phyloP scores from a whole-genome alignment of 495 filamentous ascomycete species.

The Trichocladium antarcticum region DNA sequence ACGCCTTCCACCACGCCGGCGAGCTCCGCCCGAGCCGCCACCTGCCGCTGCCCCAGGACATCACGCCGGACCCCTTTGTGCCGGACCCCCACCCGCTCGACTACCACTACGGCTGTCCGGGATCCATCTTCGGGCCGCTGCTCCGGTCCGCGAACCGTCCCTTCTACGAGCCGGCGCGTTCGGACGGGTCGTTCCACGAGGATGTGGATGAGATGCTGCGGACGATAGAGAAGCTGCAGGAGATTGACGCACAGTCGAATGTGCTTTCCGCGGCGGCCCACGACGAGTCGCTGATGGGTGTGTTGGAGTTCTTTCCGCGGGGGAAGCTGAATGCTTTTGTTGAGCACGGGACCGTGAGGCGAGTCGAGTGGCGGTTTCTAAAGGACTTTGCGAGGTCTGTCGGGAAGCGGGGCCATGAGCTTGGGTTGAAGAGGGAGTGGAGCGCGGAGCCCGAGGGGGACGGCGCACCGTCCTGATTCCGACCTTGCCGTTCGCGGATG shows the following conservation, averaged over 20 bases:
- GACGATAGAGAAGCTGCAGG: conserved; percentile 36
- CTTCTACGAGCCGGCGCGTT: conserved; percentile 27
- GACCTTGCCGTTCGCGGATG: too few relatives aligned
- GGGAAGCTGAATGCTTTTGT: conserved; percentile 40
- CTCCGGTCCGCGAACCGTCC: conserved; percentile 19
- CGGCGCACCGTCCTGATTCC: too few relatives aligned
- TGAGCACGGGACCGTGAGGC: conserved; percentile 40
- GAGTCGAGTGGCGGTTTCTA: conserved; percentile 45
- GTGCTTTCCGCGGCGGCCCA: conserved; percentile 45
- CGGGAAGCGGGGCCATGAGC: conserved; percentile 17
- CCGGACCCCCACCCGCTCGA: conserved; percentile 3
- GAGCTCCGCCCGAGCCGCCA: conserved; percentile 43
- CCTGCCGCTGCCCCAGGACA: conserved; percentile 36
- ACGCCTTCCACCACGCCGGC: conserved; percentile 43
- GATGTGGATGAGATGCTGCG: conserved; percentile 22
- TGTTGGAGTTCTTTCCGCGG: conserved; percentile 41
- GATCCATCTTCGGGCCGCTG: conserved; percentile 31
- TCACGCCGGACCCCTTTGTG: conserved; percentile 32
- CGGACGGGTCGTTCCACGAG: conserved; percentile 10
- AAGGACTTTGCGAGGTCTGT: conserved; percentile 41
- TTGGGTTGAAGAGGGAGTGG: conserved; percentile 4
- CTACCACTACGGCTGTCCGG: conserved; percentile 25
- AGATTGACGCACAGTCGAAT: conserved; percentile 41
- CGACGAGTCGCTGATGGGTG: conserved; percentile 36
- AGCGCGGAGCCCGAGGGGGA: background rate